phyloP scores from a whole-genome alignment of 352 stramenopile species.

The Blastocystis sp. region DNA sequence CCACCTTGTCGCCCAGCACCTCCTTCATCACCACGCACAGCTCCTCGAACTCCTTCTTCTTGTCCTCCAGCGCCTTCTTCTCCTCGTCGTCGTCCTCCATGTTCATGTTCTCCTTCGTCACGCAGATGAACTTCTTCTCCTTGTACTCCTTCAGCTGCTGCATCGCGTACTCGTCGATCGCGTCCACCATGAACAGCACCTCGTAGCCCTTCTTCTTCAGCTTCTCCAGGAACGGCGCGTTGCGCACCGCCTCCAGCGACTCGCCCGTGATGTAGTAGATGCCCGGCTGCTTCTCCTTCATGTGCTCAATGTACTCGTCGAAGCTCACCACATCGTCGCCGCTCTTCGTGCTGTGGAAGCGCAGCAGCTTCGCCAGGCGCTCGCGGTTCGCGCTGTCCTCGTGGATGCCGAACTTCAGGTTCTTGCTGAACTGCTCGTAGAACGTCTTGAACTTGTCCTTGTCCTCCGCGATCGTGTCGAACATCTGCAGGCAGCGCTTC shows the following conservation, averaged over 20 bases:
- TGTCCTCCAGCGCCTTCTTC: too few species aligned
- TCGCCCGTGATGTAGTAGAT: slow-evolving; percentile 97
- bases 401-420: slow-evolving; percentile 81
- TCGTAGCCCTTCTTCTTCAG: slow-evolving; percentile 99
- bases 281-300: slow-evolving; percentile 91
- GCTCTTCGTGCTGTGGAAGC: slow-evolving; percentile 96
- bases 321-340: slow-evolving; percentile 82
- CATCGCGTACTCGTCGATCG: too few species aligned
- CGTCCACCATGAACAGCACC: slow-evolving; percentile 89
- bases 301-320: slow-evolving; percentile 85
- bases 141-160: slow-evolving; percentile 80
- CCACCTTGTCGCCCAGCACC: slow-evolving; percentile 87
- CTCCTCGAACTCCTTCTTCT: too few species aligned
- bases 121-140: too few species aligned
- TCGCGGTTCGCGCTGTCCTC: slow-evolving; percentile 97
- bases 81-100: too few species aligned
- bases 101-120: too few species aligned
- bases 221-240: too few species aligned
- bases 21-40: too few species aligned
- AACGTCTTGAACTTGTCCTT: slow-evolving; percentile 97
- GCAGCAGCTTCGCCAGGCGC: slow-evolving; percentile 97
- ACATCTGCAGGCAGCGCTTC: slow-evolving; percentile 85
- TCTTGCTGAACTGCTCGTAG: too few species aligned
- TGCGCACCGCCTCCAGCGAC: too few species aligned
- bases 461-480: slow-evolving; percentile 69